Evolutionary conservation across 2,329 filamentous ascomycete species (phyloP).

Genomic region (Colletotrichum navitas): DNA sequence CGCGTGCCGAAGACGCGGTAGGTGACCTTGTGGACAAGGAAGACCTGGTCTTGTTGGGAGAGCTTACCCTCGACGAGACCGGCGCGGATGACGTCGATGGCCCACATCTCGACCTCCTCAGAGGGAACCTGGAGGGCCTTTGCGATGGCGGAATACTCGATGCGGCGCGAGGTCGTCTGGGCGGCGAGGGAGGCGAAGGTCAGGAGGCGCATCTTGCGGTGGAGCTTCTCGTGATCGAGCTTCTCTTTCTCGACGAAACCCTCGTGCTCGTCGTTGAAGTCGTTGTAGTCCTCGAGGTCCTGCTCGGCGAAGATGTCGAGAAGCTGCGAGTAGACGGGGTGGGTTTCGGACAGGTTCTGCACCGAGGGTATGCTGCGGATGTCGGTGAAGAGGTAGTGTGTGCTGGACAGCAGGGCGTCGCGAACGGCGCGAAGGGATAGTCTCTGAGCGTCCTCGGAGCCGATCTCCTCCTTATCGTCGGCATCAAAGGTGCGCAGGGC

Average conservation of each 20-base stretch:
- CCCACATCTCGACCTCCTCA: slow-evolving; percentile 96
- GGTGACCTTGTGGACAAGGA: slow-evolving; percentile 94
- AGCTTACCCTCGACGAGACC: slow-evolving; percentile 97
- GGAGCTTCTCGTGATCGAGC: slow-evolving; percentile 78
- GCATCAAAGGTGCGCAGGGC: slow-evolving; percentile 72
- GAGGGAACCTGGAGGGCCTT: slow-evolving; percentile 85
- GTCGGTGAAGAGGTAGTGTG: slow-evolving; percentile 80
- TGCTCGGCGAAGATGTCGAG: slow-evolving; percentile 96
- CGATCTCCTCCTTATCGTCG: slow-evolving; percentile 65
- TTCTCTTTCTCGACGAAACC: slow-evolving; percentile 84
- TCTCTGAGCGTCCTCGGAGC: slow-evolving; percentile 71
- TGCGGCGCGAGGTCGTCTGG: slow-evolving; percentile 83
- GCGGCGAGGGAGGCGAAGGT: slow-evolving; percentile 93
- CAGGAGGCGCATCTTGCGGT: slow-evolving; percentile 96
- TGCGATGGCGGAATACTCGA: slow-evolving; percentile 88
- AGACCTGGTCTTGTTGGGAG: slow-evolving; percentile 90
- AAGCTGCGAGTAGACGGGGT: slow-evolving; percentile 88
- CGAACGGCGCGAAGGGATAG: slow-evolving; percentile 70
- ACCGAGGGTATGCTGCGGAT: slow-evolving; percentile 85
- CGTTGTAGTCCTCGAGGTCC: slow-evolving; percentile 93
- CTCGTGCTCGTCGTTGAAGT: slow-evolving; percentile 92
- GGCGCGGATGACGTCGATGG: slow-evolving; percentile 96
- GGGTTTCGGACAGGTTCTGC: slow-evolving; percentile 86
- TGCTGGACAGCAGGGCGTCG: slow-evolving; percentile 65
- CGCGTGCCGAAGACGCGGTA: slow-evolving; percentile 98